These are phyloP conservation scores for Gracilaria gracilis DNA, from an alignment of 23 red algal genomes.

Conservation along the genomic window DNA sequence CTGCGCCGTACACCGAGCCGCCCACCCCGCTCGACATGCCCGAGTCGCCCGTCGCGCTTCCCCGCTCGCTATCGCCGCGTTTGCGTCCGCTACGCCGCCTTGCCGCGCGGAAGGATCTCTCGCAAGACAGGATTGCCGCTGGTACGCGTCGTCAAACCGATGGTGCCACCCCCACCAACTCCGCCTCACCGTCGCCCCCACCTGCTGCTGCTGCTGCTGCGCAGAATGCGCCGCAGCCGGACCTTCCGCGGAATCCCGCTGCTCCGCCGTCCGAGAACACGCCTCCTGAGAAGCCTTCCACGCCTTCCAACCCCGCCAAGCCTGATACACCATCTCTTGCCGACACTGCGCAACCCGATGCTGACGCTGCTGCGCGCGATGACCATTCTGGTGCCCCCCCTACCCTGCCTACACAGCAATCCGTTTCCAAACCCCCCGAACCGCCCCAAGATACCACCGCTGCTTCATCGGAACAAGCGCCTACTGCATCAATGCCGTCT, in stretches of 20 bases:
- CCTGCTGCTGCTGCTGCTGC: not conserved
- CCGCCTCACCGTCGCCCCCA: not conserved
- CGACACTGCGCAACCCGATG: not conserved
- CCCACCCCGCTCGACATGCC: constrained; percentile 15
- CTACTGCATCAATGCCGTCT: not conserved
- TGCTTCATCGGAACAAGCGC: not conserved
- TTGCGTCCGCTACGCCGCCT: constrained; percentile 2
- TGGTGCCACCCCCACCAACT: not conserved
- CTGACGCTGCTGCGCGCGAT: not conserved
- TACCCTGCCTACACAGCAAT: no score
- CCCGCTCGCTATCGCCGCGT: not conserved
- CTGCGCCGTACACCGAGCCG: constrained; percentile 35
- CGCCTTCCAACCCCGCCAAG: not conserved
- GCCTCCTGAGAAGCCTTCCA: not conserved
- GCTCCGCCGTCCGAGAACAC: not conserved
- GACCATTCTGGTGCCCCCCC: not conserved
- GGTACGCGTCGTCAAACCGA: not conserved
- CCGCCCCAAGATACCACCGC: not conserved
- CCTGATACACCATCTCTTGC: not conserved
- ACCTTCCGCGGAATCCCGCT: not conserved
- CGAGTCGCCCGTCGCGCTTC: not conserved
- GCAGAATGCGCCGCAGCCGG: not conserved
- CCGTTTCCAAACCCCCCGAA: no score
- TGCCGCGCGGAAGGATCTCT: not conserved
- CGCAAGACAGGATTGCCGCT: not conserved